phyloP scores from a whole-genome alignment of 2,329 filamentous ascomycete genomes.

The Penicillium crustosum region DNA sequence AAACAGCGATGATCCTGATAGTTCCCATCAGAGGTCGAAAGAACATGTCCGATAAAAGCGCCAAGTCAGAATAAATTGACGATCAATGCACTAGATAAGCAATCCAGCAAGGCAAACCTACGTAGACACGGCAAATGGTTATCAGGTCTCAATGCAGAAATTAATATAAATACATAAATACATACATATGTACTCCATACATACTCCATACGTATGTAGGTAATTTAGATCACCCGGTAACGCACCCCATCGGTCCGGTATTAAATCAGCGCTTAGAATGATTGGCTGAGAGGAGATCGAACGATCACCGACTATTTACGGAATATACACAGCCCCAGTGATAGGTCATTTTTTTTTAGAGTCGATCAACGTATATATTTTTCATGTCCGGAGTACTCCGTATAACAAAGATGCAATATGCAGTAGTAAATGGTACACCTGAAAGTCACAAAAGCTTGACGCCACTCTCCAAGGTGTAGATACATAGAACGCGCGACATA shows the following conservation, averaged over 20 bases:
- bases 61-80: neutral
- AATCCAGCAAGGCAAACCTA: neutral
- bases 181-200: too few relatives aligned
- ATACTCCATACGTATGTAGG: too few relatives aligned
- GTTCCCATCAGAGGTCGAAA: neutral
- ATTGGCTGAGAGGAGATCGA: neutral
- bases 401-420: neutral
- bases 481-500: neutral
- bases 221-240: neutral
- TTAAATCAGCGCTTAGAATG: neutral
- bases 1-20: neutral
- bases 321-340: neutral
- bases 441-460: neutral
- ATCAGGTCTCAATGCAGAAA: neutral
- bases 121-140: neutral
- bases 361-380: neutral
- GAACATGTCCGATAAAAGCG: neutral
- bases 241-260: neutral
- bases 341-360: neutral
- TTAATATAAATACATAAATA: neutral
- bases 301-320: neutral
- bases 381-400: neutral
- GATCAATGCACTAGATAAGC: neutral
- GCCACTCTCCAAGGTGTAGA: neutral
- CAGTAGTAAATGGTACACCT: neutral